Evolutionary conservation across 129 eudicot genomes (phyloP), one percentile per base, ranked within the genome.

Genomic region (Tanacetum coccineum): DNA sequence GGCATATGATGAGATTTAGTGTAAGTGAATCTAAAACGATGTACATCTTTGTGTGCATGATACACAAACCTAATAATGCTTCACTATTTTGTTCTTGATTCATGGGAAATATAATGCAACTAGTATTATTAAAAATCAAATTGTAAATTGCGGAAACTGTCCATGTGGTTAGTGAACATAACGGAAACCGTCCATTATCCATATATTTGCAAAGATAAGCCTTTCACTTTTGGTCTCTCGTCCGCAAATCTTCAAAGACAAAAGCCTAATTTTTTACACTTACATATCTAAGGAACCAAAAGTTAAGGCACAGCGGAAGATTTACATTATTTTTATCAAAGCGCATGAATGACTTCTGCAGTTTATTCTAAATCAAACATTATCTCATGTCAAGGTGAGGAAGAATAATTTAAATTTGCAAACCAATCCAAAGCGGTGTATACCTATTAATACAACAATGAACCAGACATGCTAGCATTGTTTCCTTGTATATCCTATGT

Each of bases 351-450:
- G 22, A 18, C 9, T 54, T 17, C 3, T 21, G 9, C 13, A 25
- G 1, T 10, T 57, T 18, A 44, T 25, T 57, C 22, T 21, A 17
- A 21, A 3, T 42, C 39, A 22, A 12, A 50, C 19, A 15, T 22
- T 32, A 60, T 20, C 39, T 32, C 20, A 56, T 61, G 39, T 6
- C 39, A 9, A 36, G 13, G 69, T 30, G 44, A 62, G 21, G 53
- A 62, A 52, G 39, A 25, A 52, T 30, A 63, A 40, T 48, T 62
- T 64, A 42, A n/a, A n/a, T 39, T 9, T 73, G 47, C 65, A 73
- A 53, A 14, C 3, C 4, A 64, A 40, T 64, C 39, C 45, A 54
- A 60, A 71, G 40, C 42, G 50, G n/a, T 5, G 53, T 60, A 61
- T 62, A 62, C 17, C 62, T 59, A 32, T 18, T 3, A 7, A 18